Conservation (phyloP, 345 rosid species). For the Cardamine resedifolia region DNA sequence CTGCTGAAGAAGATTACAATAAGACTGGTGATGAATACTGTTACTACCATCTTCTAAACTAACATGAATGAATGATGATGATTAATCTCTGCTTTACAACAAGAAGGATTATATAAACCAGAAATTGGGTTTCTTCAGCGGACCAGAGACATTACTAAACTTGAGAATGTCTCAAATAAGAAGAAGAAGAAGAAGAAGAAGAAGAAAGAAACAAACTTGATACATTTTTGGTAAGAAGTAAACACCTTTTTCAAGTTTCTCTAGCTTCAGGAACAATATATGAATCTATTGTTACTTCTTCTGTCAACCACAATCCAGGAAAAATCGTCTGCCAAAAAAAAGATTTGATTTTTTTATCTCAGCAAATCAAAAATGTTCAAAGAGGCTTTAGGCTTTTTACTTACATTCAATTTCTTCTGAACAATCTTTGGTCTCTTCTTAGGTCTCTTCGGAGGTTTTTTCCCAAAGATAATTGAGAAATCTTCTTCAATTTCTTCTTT, state of each 20-base stretch:
- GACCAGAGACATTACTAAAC: conserved; percentile 3
- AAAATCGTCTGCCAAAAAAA: conserved; percentile 22
- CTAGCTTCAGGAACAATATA: conserved; percentile 21
- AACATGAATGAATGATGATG: background rate
- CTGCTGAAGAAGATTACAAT: background rate
- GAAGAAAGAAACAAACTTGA: conserved; percentile 15
- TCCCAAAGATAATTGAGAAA: no score
- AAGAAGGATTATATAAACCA: background rate
- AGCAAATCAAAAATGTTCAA: background rate
- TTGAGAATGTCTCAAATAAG: conserved; percentile 23
- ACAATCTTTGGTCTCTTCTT: no score
- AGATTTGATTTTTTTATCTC: background rate
- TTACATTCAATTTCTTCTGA: conserved; percentile 37
- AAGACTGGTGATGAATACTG: background rate
- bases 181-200: no score
- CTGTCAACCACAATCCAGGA: conserved; percentile 35
- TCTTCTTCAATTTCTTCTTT: no score
- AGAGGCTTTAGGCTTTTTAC: background rate
- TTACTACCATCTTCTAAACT: background rate
- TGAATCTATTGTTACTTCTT: conserved; percentile 25
- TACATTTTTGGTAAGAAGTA: conserved; percentile 11
- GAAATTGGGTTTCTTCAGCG: conserved; percentile 5
- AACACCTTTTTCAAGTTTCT: conserved; percentile 26
- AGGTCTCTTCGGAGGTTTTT: no score
- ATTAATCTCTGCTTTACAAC: background rate